Conservation (phyloP, 2,329 filamentous ascomycete genomes). For the Claviceps sp. region DNA sequence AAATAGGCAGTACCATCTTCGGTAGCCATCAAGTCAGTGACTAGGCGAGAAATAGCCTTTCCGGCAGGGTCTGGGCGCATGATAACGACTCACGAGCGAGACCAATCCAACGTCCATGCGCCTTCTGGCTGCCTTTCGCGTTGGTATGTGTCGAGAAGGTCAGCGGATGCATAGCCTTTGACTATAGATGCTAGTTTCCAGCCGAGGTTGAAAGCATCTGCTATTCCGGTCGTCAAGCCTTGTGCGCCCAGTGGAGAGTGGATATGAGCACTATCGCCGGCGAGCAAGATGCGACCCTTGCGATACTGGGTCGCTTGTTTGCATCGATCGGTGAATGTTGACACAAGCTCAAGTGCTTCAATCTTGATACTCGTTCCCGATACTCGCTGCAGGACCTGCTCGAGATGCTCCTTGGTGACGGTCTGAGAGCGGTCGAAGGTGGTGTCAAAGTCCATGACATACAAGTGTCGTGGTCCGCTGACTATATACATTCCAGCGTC, state of each 20-base stretch:
- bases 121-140: conserved; percentile 32
- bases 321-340: conserved; percentile 14
- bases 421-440: conserved; percentile 9
- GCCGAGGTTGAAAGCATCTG: conserved; percentile 35
- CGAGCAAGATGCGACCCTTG: conserved; percentile 30
- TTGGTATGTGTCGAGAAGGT: conserved; percentile 34
- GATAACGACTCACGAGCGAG: conserved; percentile 21
- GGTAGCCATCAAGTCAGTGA: conserved; percentile 14
- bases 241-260: conserved; percentile 34
- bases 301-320: conserved; percentile 21
- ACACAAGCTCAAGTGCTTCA: conserved; percentile 12
- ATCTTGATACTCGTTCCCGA: conserved; percentile 13
- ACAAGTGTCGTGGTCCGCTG: conserved; percentile 5
- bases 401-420: conserved; percentile 10
- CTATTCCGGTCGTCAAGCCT: conserved; percentile 37
- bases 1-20: conserved; percentile 17
- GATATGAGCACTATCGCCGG: conserved; percentile 37
- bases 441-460: conserved; percentile 13
- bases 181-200: conserved; percentile 34
- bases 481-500: conserved; percentile 16
- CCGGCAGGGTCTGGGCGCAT: conserved; percentile 16
- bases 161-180: background rate
- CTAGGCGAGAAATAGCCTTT: conserved; percentile 12
- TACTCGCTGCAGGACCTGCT: conserved; percentile 11
- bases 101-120: conserved; percentile 21